Evolutionary conservation across 768 basidiomycete genomes (phyloP).

Genomic region (Psilocybe subaeruginosa): DNA sequence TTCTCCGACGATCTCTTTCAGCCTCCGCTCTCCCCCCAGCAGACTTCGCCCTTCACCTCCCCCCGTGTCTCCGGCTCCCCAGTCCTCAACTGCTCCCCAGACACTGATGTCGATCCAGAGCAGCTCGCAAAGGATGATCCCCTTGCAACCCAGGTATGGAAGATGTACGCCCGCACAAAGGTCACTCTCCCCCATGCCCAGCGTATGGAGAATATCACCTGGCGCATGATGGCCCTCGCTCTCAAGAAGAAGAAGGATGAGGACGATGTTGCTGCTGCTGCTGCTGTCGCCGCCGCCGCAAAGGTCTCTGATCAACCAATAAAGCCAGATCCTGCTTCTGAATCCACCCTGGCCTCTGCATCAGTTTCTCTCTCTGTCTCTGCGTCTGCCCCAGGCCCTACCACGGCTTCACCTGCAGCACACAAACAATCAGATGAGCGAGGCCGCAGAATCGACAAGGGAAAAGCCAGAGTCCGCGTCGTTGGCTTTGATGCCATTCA

Average conservation of each 20-base stretch:
- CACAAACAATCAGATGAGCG: conserved; percentile 48
- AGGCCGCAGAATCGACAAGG: conserved; percentile 80
- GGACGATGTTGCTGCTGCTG: conserved; percentile 42
- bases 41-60: conserved; percentile 62
- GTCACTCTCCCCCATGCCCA: conserved; percentile 89
- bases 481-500: conserved; percentile 81
- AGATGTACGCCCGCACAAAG: conserved; percentile 91
- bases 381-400: no score
- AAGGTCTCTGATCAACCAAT: conserved; percentile 4
- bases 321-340: background rate
- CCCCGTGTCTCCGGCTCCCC: conserved; percentile 72
- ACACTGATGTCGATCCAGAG: conserved; percentile 59
- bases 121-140: conserved; percentile 83
- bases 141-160: conserved; percentile 95
- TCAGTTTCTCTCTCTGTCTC: conserved; percentile 12
- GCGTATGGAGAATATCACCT: conserved; percentile 97
- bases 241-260: conserved; percentile 88
- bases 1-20: conserved; percentile 73
- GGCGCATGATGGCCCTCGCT: conserved; percentile 98
- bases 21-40: conserved; percentile 41
- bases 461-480: conserved; percentile 76
- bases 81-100: conserved; percentile 53
- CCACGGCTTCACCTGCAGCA: conserved; percentile 15
- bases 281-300: background rate
- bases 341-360: no score